A percentile compares a stretch with the other conserved stretches of the same genome.
These are phyloP conservation scores for Apiospora marii DNA, from an alignment of 2,329 filamentous ascomycete genomes.

Conservation along the genomic window DNA sequence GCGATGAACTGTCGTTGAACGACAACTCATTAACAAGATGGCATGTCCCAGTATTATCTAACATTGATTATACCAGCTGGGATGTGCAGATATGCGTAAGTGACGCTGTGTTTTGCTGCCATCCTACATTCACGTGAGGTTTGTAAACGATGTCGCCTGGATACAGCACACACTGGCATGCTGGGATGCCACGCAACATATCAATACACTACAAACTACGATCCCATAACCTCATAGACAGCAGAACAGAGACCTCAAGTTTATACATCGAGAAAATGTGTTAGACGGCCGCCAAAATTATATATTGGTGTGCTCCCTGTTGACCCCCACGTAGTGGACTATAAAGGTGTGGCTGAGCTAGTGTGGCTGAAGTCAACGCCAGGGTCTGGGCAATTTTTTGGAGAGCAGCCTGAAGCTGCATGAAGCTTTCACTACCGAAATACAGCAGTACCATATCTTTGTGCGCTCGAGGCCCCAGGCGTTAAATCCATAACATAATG, in stretches of 20 bases:
- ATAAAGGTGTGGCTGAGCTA: neutral
- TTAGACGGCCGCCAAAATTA: neutral
- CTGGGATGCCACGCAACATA: neutral
- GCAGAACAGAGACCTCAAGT: rapidly evolving
- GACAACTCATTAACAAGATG: neutral
- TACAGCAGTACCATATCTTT: neutral
- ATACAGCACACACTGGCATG: neutral
- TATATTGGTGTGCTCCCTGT: neutral
- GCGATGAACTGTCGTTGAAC: too few species aligned
- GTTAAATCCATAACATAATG: slow-evolving; percentile 36
- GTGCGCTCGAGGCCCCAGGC: slow-evolving; percentile 18
- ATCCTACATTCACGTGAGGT: neutral
- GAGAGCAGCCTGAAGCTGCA: neutral
- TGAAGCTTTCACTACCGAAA: slow-evolving; percentile 22
- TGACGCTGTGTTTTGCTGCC: neutral
- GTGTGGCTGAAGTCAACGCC: neutral
- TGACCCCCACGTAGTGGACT: slow-evolving; percentile 2
- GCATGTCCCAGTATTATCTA: neutral
- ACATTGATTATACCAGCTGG: neutral
- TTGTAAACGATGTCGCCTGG: neutral
- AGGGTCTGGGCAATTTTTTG: slow-evolving; percentile 14
- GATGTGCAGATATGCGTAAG: neutral
- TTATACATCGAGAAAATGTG: neutral
- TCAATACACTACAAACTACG: neutral
- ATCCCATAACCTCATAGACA: too few species aligned